Conservation (phyloP, 495 filamentous ascomycete species). For the Aspergillus baeticus region DNA sequence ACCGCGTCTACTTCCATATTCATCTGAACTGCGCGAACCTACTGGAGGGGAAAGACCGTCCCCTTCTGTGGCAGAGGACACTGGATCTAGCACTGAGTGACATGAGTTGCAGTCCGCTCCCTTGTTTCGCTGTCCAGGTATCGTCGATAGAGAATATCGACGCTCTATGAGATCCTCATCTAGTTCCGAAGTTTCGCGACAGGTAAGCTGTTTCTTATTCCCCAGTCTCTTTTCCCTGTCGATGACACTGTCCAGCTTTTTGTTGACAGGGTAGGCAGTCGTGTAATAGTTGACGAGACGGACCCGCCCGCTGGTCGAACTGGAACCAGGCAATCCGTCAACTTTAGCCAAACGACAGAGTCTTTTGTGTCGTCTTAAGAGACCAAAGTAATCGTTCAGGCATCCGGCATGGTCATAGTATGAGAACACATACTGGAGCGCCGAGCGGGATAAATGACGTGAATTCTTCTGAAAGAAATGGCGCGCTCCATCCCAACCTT, state of each 20-base stretch:
- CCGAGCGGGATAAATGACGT: constrained; percentile 64
- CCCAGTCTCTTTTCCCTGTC: not conserved
- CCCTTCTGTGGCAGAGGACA: no score
- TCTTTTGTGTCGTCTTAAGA: constrained; percentile 66
- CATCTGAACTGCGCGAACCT: no score
- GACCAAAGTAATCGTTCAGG: constrained; percentile 70
- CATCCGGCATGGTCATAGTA: constrained; percentile 81
- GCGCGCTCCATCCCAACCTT: constrained; percentile 61
- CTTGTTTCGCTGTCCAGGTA: no score
- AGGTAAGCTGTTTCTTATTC: not conserved
- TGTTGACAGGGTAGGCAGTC: constrained; percentile 62
- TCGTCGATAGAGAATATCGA: no score
- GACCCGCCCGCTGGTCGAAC: constrained; percentile 45
- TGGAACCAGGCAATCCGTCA: constrained; percentile 25
- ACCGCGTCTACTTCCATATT: no score
- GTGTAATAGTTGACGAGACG: constrained; percentile 93
- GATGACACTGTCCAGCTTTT: not conserved
- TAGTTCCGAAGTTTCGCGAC: no score
- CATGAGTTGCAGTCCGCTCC: no score
- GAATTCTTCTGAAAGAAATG: constrained; percentile 83
- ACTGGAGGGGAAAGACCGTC: no score
- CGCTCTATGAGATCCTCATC: no score
- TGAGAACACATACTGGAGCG: constrained; percentile 70
- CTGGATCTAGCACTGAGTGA: no score
- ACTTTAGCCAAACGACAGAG: constrained; percentile 70